Percentiles rank a stretch among this genome's conserved stretches.
These are phyloP conservation scores for Edaphochlamys debaryana DNA, from an alignment of 139 green algal genomes.

Conservation along the genomic window DNA sequence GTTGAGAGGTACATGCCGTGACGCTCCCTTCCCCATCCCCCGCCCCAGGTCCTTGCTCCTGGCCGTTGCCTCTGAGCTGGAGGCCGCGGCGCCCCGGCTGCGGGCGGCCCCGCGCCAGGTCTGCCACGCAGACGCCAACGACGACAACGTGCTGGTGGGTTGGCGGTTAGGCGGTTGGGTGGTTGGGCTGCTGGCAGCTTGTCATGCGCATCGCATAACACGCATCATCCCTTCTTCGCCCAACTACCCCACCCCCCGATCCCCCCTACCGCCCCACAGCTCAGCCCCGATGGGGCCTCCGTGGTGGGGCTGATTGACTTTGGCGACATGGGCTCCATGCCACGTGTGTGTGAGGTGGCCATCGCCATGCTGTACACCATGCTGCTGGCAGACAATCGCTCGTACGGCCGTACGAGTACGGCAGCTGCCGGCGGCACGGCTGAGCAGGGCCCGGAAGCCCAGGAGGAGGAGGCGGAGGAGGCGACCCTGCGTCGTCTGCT, in stretches of 20 bases:
- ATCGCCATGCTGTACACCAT: constrained; percentile 13
- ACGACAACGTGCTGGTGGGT: constrained; percentile 23
- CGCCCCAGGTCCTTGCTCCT: constrained; percentile 18
- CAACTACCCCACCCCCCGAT: too few relatives aligned
- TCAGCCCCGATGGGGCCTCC: neutral
- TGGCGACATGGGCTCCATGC: constrained; percentile 31
- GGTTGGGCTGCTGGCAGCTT: too few relatives aligned
- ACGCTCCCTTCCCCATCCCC: too few relatives aligned
- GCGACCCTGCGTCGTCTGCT: neutral
- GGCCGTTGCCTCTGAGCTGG: neutral
- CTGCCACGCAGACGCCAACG: constrained; percentile 36
- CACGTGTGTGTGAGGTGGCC: constrained; percentile 33
- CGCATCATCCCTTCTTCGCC: too few relatives aligned
- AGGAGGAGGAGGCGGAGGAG: neutral
- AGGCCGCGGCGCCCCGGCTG: neutral
- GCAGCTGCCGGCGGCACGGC: neutral
- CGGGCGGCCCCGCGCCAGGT: neutral
- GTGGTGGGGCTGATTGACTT: constrained; percentile 26
- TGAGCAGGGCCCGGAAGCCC: neutral
- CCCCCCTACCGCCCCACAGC: too few relatives aligned
- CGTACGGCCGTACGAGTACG: too few relatives aligned
- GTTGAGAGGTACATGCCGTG: too few relatives aligned
- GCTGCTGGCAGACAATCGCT: constrained; percentile 2
- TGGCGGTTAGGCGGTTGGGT: too few relatives aligned
- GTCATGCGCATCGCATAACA: too few relatives aligned